Evolutionary conservation across 73 alveolate species (phyloP).

Genomic region (Breviolum minutum): DNA sequence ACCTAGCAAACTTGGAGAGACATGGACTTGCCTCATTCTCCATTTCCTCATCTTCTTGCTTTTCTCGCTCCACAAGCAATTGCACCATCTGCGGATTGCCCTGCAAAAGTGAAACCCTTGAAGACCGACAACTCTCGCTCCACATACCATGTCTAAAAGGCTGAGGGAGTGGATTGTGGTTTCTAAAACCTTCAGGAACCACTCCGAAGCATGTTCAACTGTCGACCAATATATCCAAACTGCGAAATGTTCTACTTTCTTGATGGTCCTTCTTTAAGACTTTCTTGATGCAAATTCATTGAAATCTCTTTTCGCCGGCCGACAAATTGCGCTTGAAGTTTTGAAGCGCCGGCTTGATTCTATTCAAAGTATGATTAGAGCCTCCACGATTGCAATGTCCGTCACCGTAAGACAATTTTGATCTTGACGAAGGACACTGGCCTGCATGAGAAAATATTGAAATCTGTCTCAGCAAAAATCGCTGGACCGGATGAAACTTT

Average conservation of each 20-base stretch:
- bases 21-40: conserved; percentile 24
- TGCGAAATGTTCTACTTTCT: too few species aligned
- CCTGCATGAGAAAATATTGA: background rate
- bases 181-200: too few species aligned
- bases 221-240: too few species aligned
- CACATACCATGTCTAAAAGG: background rate
- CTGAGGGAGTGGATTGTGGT: background rate
- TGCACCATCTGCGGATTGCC: conserved; percentile 71
- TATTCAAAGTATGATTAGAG: background rate
- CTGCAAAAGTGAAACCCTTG: background rate
- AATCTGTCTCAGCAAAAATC: background rate
- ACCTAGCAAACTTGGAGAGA: background rate
- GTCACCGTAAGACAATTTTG: conserved; percentile 54
- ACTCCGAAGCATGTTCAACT: background rate
- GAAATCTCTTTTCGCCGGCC: too few species aligned
- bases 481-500: background rate
- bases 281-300: too few species aligned
- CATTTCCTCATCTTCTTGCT: conserved; percentile 79
- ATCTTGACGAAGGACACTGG: conserved; percentile 74
- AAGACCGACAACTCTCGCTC: background rate
- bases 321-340: too few species aligned
- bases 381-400: conserved; percentile 79
- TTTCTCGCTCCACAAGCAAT: conserved; percentile 30
- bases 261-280: too few species aligned
- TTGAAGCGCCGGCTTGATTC: background rate